phyloP scores from a whole-genome alignment of 148 eudicot species.

The Dysphania ambrosioides region DNA sequence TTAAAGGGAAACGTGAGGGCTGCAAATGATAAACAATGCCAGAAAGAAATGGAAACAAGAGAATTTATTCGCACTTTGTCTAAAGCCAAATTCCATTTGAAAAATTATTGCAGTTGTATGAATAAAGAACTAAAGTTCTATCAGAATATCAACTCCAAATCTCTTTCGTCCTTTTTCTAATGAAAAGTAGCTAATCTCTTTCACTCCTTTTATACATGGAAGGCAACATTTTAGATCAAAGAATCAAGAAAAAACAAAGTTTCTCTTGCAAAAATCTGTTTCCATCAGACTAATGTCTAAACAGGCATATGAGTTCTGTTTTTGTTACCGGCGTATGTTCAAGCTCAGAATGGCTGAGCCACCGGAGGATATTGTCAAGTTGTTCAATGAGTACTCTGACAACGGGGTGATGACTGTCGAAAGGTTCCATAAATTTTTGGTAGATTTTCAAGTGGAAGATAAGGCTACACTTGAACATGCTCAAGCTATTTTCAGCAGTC shows the following conservation, averaged over 20 bases:
- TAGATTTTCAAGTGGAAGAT: conserved; percentile 43
- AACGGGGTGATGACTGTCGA: conserved; percentile 48
- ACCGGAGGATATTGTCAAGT: conserved; percentile 39
- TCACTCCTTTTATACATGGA: background rate
- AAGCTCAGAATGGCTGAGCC: conserved; percentile 39
- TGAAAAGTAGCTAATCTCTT: background rate
- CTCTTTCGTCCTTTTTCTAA: background rate
- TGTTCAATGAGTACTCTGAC: conserved; percentile 44
- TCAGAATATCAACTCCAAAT: conserved; percentile 18
- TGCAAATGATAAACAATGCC: background rate
- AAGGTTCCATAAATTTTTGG: conserved; percentile 39
- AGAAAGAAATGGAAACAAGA: conserved; percentile 6
- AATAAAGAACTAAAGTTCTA: background rate
- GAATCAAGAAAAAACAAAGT: background rate
- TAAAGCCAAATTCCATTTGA: conserved; percentile 16
- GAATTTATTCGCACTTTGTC: conserved; percentile 27
- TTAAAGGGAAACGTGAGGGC: background rate
- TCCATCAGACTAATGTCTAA: conserved; percentile 18
- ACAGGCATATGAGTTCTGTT: conserved; percentile 45
- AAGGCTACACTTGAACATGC: conserved; percentile 41
- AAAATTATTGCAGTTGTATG: background rate
- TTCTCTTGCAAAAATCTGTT: background rate
- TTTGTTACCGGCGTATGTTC: conserved; percentile 45
- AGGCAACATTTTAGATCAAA: background rate
- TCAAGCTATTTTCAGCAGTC: conserved; percentile 40